Evolutionary conservation across 2,329 filamentous ascomycete species (phyloP), one percentile per base, ranked within the genome.

Genomic region (Penicillium capsulatum): DNA sequence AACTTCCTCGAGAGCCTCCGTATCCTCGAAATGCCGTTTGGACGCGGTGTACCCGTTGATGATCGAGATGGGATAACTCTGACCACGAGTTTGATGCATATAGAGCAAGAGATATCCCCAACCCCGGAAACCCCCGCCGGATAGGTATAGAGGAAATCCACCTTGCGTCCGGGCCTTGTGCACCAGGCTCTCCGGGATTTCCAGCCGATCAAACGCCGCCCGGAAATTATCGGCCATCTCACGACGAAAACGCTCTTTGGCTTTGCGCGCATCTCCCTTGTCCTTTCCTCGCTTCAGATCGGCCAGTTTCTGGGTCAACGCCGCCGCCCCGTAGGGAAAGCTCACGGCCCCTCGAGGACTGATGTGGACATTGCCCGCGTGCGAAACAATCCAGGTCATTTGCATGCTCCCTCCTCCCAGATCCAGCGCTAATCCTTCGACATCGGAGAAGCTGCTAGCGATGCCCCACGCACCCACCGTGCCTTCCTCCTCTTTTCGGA

Each of bases 91-190:
- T 9, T 73, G 67, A 58, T 92, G 86, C 44, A 78, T 75, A 59
- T 85, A 81, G 79, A 94, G 86, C 30, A 94, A 71, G 55, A 94
- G 81, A 62, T 86, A 91, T 7, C 88, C 89, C 72, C 92, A 94
- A 13, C 89, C 89, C 16, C 89, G 76, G 59, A 94, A 94, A 0
- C 89, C 89, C 17, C 89, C 89, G 17, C 89, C 89, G 43, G 86
- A 94, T 40, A 95, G 79, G 59, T 89, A 94, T 7, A 94, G 71
- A 9, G 83, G 79, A 38, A 88, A 72, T 1, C 76, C 76, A 2
- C 69, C 69, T 3, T 70, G 55, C 8, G 64, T 54, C 17, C 66
- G 59, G 8, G 71, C 70, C 17, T 64, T 55, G 8, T 71, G 57
- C 2, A 71, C 51, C 3, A 80, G 63, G n/a, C 72, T 66, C 4